Conservation (phyloP, 2,329 filamentous ascomycete genomes). For the Fusarium anthophilum region DNA sequence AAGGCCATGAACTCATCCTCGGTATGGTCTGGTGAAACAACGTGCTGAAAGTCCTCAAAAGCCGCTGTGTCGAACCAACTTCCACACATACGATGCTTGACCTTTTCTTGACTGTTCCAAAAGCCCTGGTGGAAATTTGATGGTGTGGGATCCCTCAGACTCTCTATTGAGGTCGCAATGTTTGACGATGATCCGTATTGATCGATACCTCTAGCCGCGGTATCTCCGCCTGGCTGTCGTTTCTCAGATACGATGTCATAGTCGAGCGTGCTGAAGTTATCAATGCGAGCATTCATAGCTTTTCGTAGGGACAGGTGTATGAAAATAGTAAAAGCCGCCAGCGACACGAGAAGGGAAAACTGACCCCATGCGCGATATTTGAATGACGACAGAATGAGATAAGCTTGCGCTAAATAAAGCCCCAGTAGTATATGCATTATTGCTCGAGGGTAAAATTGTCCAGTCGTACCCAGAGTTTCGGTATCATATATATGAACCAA, state of each 20-base stretch:
- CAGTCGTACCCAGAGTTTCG: neutral
- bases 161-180: fast-evolving
- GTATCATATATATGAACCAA: neutral
- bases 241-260: fast-evolving
- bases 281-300: neutral
- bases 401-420: neutral
- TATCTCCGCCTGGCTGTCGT: fast-evolving
- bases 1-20: neutral
- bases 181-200: neutral
- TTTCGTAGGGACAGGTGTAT: neutral
- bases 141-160: fast-evolving
- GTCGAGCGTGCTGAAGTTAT: neutral
- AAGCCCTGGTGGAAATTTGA: fast-evolving
- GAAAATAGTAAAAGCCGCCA: fast-evolving
- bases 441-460: neutral
- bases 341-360: neutral
- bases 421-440: neutral
- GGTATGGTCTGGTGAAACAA: fast-evolving
- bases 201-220: fast-evolving
- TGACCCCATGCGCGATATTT: fast-evolving
- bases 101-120: fast-evolving
- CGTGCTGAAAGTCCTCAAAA: fast-evolving
- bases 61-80: fast-evolving
- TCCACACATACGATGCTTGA: neutral
- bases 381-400: neutral